A percentile compares a stretch with the other conserved stretches of the same genome.
These are phyloP conservation scores for Coemansia sp. DNA, from an alignment of 192 early-diverging fungal genomes.

Conservation along the genomic window DNA sequence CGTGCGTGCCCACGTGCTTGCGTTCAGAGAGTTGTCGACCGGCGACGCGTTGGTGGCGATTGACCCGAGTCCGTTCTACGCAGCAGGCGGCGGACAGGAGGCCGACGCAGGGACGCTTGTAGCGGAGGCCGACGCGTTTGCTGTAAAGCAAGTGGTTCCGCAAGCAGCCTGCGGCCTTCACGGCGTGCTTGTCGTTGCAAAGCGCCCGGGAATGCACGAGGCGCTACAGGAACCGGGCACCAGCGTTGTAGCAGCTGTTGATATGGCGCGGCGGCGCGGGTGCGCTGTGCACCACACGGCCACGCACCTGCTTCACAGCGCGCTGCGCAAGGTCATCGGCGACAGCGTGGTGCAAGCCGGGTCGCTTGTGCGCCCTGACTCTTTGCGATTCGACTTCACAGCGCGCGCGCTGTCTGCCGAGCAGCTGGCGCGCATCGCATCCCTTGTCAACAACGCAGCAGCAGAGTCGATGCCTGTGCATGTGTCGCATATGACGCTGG, in stretches of 20 bases:
- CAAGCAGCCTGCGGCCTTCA: conserved; percentile 47
- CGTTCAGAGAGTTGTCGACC: conserved; percentile 26
- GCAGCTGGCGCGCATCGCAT: conserved; percentile 72
- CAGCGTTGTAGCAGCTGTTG: conserved; percentile 70
- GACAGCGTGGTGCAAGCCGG: conserved; percentile 85
- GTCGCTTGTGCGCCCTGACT: conserved; percentile 86
- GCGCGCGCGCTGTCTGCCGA: conserved; percentile 62
- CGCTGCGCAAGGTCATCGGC: conserved; percentile 79
- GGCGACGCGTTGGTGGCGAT: conserved; percentile 71
- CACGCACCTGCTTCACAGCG: conserved; percentile 95
- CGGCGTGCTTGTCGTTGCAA: conserved; percentile 84
- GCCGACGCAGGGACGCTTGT: conserved; percentile 83
- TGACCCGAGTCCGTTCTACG: conserved; percentile 95
- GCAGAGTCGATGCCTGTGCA: conserved; percentile 70
- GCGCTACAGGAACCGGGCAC: conserved; percentile 46
- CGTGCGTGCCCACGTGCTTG: conserved; percentile 55
- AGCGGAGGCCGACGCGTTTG: conserved; percentile 69
- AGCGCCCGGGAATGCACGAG: conserved; percentile 71
- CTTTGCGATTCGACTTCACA: conserved; percentile 95
- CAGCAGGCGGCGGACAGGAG: conserved; percentile 92
- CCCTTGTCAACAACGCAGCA: conserved; percentile 78
- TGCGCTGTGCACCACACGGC: conserved; percentile 94
- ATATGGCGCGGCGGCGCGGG: conserved; percentile 84
- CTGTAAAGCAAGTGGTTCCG: conserved; percentile 63
- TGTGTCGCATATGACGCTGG: conserved; percentile 79